phyloP scores from a whole-genome alignment of 768 basidiomycete genomes.

The Daedaleopsis nitida region DNA sequence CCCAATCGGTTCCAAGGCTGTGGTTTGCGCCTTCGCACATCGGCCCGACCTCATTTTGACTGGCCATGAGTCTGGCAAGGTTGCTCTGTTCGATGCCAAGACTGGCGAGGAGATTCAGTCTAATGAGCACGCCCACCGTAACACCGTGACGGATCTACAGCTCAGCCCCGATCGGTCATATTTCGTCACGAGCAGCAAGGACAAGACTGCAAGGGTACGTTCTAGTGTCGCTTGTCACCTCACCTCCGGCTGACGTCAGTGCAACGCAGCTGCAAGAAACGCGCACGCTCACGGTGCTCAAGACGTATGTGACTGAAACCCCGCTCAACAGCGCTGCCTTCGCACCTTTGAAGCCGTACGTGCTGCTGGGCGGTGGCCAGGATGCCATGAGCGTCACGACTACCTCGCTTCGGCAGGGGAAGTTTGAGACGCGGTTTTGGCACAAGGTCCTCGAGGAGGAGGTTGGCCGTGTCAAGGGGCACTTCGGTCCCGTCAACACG shows the following conservation, averaged over 20 bases:
- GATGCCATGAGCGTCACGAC: conserved; percentile 98
- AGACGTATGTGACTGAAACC: conserved; percentile 91
- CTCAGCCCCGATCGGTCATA: conserved; percentile 88
- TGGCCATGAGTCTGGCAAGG: conserved; percentile 95
- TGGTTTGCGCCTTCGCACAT: conserved; percentile 89
- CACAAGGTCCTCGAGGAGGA: conserved; percentile 97
- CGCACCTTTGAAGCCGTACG: conserved; percentile 83
- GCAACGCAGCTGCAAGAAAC: conserved; percentile 76
- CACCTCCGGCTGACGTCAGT: background rate
- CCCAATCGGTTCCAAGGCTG: conserved; percentile 94
- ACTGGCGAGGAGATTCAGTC: conserved; percentile 79
- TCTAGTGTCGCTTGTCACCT: conserved; percentile 28
- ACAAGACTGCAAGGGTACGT: conserved; percentile 87
- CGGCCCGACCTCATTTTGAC: conserved; percentile 80
- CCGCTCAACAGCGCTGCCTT: conserved; percentile 93
- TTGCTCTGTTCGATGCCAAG: conserved; percentile 88
- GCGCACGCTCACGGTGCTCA: conserved; percentile 86
- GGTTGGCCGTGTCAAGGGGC: conserved; percentile 95
- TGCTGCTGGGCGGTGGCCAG: conserved; percentile 94
- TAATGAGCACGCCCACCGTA: conserved; percentile 88
- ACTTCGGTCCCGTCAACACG: conserved; percentile 97
- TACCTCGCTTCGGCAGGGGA: conserved; percentile 90
- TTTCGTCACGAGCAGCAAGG: conserved; percentile 95
- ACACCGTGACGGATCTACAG: conserved; percentile 90
- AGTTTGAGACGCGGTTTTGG: conserved; percentile 99